These are phyloP conservation scores for Globisporangium ultimum DNA, from an alignment of 352 stramenopile species.

Conservation along the genomic window DNA sequence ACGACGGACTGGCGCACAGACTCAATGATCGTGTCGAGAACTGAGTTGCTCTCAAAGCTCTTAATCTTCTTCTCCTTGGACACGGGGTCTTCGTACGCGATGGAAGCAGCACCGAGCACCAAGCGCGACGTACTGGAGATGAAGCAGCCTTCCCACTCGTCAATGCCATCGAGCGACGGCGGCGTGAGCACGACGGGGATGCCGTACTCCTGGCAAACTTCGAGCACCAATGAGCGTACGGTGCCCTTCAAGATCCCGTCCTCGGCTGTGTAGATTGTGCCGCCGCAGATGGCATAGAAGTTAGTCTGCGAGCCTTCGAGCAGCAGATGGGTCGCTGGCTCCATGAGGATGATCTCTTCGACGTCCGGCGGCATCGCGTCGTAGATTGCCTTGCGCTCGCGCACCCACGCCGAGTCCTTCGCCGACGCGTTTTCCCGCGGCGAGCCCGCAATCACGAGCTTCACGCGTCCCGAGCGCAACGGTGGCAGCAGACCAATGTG, in stretches of 20 bases:
- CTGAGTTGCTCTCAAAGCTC: conserved; percentile 31
- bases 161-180: conserved; percentile 47
- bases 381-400: conserved; percentile 73
- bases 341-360: conserved; percentile 84
- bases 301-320: conserved; percentile 86
- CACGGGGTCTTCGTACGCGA: conserved; percentile 46
- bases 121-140: conserved; percentile 82
- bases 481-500: conserved; percentile 70
- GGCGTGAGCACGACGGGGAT: conserved; percentile 57
- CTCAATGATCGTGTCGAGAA: conserved; percentile 43
- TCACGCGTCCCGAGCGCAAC: conserved; percentile 56
- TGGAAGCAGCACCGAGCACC: conserved; percentile 48
- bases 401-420: conserved; percentile 78
- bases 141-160: conserved; percentile 74
- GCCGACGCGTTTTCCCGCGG: conserved; percentile 68
- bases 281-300: conserved; percentile 64
- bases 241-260: conserved; percentile 77
- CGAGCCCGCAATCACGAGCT: conserved; percentile 63
- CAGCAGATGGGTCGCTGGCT: conserved; percentile 47
- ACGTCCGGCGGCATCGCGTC: conserved; percentile 57
- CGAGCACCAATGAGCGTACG: conserved; percentile 67
- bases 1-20: conserved; percentile 46
- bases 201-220: conserved; percentile 45
- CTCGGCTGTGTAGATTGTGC: conserved; percentile 57
- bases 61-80: conserved; percentile 21